Base-by-base conservation (phyloP, 306 rosid species). In the Fragaria nilgerrensis region DNA sequence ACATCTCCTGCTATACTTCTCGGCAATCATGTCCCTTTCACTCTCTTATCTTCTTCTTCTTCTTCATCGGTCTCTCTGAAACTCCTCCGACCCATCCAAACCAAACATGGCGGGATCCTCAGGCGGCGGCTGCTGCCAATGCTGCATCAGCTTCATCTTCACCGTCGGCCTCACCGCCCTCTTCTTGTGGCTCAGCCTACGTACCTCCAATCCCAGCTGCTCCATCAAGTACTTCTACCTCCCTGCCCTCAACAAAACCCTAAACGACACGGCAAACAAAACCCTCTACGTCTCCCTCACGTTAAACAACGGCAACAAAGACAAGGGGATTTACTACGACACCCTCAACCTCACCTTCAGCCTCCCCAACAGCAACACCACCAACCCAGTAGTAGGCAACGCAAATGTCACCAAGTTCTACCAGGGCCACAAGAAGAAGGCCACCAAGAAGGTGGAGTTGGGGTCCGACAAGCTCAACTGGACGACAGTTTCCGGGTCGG, bases 361-460 rank as follows among this genome's bases (percentile, higher is more conserved):
- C n/a, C 77, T 49, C 0, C 74, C 69, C 43, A 2, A 48, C 37
- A 14, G 16, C 48, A 48, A 48, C 37, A 14, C n/a, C 48, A 48
- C 0, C 8, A 6, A 45, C 23, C 43, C 29, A 14, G 53, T 90
- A 1, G 48, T 90, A 1, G 89, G 83, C 12, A 79, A 81, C 45
- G 9, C 48, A 22, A 83, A 74, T 7, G 49, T 88, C 19, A 2
- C 7, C 0, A 47, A 55, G 3, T 95, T 95, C 78, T 84, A 89
- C 52, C 98, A 95, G 81, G 98, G 98, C 7, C 92, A 87, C 82
- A n/a, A 83, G 34, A 92, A 92, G 86, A 84, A 47, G 65, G 96
- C 96, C 3, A 48, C 0, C 19, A 92, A 82, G 78, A 0, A 0
- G 0, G 80, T n/a, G 8, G 2, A 2, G 3, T 3, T 77, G 52